Evolutionary conservation across 768 basidiomycete species (phyloP).

Genomic region (Tephrocybe sp.): DNA sequence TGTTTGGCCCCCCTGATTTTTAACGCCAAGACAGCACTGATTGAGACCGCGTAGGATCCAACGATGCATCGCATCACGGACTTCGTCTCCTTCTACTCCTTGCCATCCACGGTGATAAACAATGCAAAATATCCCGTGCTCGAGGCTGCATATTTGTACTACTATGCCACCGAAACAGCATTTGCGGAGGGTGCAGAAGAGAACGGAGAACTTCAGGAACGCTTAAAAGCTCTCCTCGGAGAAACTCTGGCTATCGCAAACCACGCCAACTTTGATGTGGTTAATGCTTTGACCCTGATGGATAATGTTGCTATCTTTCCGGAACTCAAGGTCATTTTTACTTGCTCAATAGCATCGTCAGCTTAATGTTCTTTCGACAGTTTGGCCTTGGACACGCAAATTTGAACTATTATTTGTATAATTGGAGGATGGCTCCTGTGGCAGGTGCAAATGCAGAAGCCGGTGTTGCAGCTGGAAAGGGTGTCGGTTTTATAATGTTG

Average conservation of each 20-base stretch:
- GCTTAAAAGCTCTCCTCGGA: constrained; percentile 68
- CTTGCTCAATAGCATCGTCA: background rate
- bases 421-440: constrained; percentile 85
- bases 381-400: constrained; percentile 91
- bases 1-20: constrained; percentile 23
- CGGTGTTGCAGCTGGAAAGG: constrained; percentile 58
- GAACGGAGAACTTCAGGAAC: constrained; percentile 61
- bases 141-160: constrained; percentile 93
- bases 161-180: constrained; percentile 85
- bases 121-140: constrained; percentile 69
- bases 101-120: constrained; percentile 91
- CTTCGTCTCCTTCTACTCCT: constrained; percentile 94
- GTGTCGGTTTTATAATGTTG: constrained; percentile 94
- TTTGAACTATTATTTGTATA: constrained; percentile 92
- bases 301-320: constrained; percentile 84
- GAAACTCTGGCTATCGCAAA: constrained; percentile 85
- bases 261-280: constrained; percentile 88
- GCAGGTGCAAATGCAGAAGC: constrained; percentile 63
- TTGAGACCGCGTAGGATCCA: constrained; percentile 58
- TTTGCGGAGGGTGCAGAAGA: constrained; percentile 62
- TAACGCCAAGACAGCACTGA: background rate
- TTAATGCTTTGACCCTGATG: constrained; percentile 94
- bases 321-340: constrained; percentile 70
- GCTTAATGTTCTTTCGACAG: constrained; percentile 35
- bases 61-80: constrained; percentile 84